Conservation (phyloP, 805 yeast genomes). For the Candida golubevii region DNA sequence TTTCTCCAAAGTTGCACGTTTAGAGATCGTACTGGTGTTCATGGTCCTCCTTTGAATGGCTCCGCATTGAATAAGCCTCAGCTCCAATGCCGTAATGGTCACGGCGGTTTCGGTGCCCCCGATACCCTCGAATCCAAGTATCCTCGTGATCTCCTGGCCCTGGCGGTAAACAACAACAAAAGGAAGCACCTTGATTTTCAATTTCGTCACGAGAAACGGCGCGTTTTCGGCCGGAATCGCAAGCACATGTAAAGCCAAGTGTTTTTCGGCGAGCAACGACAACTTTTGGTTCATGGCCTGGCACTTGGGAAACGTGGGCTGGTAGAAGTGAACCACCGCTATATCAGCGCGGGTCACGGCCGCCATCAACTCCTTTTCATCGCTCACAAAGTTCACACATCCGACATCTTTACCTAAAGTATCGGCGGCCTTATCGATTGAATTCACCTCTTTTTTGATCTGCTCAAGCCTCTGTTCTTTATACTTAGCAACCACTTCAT, state of each 20-base stretch:
- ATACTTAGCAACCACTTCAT: slow-evolving; percentile 41
- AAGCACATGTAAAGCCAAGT: slow-evolving; percentile 50
- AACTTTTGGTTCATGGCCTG: slow-evolving; percentile 47
- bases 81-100: slow-evolving; percentile 46
- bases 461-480: slow-evolving; percentile 64
- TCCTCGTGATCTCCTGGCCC: slow-evolving; percentile 55
- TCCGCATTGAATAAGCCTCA: slow-evolving; percentile 16
- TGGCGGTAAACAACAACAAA: slow-evolving; percentile 57
- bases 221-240: slow-evolving; percentile 59
- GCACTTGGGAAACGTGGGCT: slow-evolving; percentile 60
- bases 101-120: slow-evolving; percentile 46
- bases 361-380: slow-evolving; percentile 57
- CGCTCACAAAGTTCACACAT: slow-evolving; percentile 26
- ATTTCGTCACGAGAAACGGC: slow-evolving; percentile 65
- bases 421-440: slow-evolving; percentile 21
- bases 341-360: slow-evolving; percentile 38
- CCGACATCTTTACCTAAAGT: slow-evolving; percentile 35
- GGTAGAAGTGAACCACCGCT: slow-evolving; percentile 55
- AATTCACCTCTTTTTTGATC: slow-evolving; percentile 41
- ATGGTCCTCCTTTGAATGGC: slow-evolving; percentile 32
- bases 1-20: slow-evolving; percentile 16
- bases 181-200: slow-evolving; percentile 66
- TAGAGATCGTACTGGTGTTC: slow-evolving; percentile 20
- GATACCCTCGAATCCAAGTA: slow-evolving; percentile 68
- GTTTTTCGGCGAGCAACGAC: slow-evolving; percentile 49